Percentiles rank a stretch among this genome's conserved stretches.
Conservation (phyloP, 768 basidiomycete species). For the Suillus weaverae region DNA sequence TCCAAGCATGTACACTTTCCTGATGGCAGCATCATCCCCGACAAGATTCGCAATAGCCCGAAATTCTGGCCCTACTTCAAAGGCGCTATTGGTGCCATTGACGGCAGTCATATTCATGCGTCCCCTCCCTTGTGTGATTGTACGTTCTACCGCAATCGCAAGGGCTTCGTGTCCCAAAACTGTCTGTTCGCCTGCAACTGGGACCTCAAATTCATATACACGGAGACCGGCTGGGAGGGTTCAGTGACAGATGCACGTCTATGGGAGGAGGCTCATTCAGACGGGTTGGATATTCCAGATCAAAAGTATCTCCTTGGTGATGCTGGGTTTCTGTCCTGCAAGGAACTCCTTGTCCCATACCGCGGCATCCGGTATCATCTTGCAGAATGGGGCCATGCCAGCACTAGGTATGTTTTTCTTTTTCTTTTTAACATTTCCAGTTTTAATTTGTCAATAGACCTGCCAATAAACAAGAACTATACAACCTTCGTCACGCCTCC, state of each 20-base stretch:
- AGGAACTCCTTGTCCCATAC: slow-evolving; percentile 38
- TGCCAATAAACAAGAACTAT: slow-evolving; percentile 39
- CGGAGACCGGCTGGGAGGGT: slow-evolving; percentile 5
- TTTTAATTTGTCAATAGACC: slow-evolving; percentile 23
- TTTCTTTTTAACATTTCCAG: not conserved
- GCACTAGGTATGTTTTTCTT: not conserved
- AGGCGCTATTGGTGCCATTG: slow-evolving; percentile 1
- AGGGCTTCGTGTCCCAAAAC: slow-evolving; percentile 16
- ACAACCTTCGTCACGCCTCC: slow-evolving; percentile 42
- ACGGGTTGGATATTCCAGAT: slow-evolving; percentile 23
- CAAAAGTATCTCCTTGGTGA: slow-evolving; percentile 31
- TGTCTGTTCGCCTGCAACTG: slow-evolving; percentile 17
- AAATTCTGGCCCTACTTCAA: not conserved
- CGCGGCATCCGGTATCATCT: slow-evolving; percentile 39
- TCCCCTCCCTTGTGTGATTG: not conserved
- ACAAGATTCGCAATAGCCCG: not conserved
- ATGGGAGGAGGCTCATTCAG: too few relatives aligned
- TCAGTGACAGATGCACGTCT: too few relatives aligned
- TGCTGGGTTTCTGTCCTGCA: slow-evolving; percentile 1
- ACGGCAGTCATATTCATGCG: slow-evolving; percentile 7
- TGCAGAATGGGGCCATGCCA: slow-evolving; percentile 28
- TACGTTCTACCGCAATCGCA: slow-evolving; percentile 10
- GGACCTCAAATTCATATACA: slow-evolving; percentile 16
- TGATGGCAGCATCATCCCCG: not conserved
- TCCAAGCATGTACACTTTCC: not conserved